phyloP scores from a whole-genome alignment of 2,329 filamentous ascomycete species.

The Colletotrichum coccodes region DNA sequence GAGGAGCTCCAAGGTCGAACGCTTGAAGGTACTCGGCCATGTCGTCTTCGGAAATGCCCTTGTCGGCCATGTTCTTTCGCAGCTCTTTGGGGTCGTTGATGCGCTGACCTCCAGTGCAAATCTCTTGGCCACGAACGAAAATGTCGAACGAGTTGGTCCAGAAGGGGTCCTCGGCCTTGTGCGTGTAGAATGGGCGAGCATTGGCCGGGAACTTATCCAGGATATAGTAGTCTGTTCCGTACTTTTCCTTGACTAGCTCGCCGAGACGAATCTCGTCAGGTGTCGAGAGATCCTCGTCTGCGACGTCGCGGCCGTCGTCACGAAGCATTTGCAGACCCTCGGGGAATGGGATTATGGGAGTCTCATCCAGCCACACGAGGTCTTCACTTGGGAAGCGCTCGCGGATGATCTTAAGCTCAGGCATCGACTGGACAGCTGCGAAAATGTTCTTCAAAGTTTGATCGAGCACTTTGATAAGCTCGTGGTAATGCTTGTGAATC shows the following conservation, averaged over 20 bases:
- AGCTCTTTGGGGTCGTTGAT: conserved; percentile 84
- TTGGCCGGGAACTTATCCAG: conserved; percentile 91
- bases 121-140: conserved; percentile 92
- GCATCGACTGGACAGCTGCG: conserved; percentile 53
- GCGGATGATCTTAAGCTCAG: conserved; percentile 83
- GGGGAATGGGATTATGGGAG: conserved; percentile 81
- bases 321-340: conserved; percentile 86
- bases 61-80: conserved; percentile 79
- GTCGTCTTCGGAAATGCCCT: conserved; percentile 79
- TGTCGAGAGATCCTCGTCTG: conserved; percentile 84
- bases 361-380: conserved; percentile 87
- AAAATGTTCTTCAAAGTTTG: conserved; percentile 81
- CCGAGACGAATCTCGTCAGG: conserved; percentile 89
- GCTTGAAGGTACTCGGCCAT: conserved; percentile 93
- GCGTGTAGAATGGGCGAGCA: conserved; percentile 91
- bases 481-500: conserved; percentile 89
- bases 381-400: conserved; percentile 88
- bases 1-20: conserved; percentile 89
- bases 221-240: conserved; percentile 90
- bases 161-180: conserved; percentile 78
- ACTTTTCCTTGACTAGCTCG: conserved; percentile 86
- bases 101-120: conserved; percentile 91
- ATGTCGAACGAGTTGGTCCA: conserved; percentile 96
- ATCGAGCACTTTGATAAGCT: conserved; percentile 84
- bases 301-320: conserved; percentile 81